phyloP scores from a whole-genome alignment of 23 red algal genomes.

The Gracilariopsis chorda region DNA sequence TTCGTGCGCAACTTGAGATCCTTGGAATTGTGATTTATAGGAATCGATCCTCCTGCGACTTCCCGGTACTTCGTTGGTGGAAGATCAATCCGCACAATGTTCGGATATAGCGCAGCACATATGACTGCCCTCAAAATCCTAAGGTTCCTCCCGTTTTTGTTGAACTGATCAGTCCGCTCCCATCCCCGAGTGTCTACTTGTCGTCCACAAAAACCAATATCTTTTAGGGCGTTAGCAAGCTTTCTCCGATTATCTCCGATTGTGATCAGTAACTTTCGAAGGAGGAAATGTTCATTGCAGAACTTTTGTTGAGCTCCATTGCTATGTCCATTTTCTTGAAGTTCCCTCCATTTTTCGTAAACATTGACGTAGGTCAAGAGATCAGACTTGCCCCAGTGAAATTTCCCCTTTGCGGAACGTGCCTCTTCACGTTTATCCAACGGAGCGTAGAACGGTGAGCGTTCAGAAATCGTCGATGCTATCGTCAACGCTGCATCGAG shows the following conservation, averaged over 20 bases:
- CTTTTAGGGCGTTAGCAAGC: slow-evolving; percentile 50
- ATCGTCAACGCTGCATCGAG: slow-evolving; percentile 63
- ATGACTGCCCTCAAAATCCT: slow-evolving; percentile 57
- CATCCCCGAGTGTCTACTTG: slow-evolving; percentile 15
- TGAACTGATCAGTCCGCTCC: slow-evolving; percentile 11
- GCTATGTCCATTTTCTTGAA: slow-evolving; percentile 10
- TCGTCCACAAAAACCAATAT: slow-evolving; percentile 59
- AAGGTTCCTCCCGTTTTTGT: slow-evolving; percentile 20
- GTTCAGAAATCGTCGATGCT: slow-evolving; percentile 66
- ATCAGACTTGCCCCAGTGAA: slow-evolving; percentile 71
- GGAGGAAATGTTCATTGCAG: slow-evolving; percentile 58
- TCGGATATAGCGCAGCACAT: slow-evolving; percentile 81
- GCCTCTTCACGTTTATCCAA: slow-evolving; percentile 50
- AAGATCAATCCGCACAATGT: slow-evolving; percentile 69
- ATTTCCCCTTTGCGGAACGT: slow-evolving; percentile 28
- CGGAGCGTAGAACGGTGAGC: slow-evolving; percentile 72
- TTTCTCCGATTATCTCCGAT: slow-evolving; percentile 59
- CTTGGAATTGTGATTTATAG: slow-evolving; percentile 18
- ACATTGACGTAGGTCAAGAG: slow-evolving; percentile 51
- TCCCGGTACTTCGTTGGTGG: slow-evolving; percentile 48
- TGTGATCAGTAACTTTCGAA: slow-evolving; percentile 40
- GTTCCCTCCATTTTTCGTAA: slow-evolving; percentile 65
- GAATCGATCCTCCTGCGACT: slow-evolving; percentile 59
- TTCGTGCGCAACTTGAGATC: slow-evolving; percentile 58
- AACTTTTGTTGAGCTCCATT: slow-evolving; percentile 18